Base-by-base conservation (phyloP, 352 stramenopile species). In the Blastocystis sp. region DNA sequence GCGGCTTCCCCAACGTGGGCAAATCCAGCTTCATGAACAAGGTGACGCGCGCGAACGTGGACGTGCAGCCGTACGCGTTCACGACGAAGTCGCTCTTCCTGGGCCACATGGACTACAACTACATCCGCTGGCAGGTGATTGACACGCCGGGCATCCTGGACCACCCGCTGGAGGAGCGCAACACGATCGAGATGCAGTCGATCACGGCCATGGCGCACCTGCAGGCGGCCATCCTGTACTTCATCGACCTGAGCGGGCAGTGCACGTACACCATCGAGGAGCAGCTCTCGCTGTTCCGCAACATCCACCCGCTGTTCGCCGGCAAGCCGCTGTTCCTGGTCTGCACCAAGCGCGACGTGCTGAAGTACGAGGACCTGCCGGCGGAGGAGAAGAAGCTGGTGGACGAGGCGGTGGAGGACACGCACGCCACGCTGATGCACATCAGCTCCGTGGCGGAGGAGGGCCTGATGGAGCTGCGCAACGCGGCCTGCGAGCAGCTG, bases 1-100 rank as follows among this genome's bases (percentile, higher is more conserved):
- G 95, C 86, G 97, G 97, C 61, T 99, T 96, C 90, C 97, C 97
- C 38, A 99, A 99, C 90, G 97, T 99, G n/a, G 97, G 97, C 77
- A 99, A 99, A 92, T 98, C 94, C 40, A 98, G 93, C 90, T 99
- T 99, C 91, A 99, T 99, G 96, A 99, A 99, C 93, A 99, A 98
- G 92, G 96, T 99, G 62, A 99, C 97, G 17, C 91, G 96, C 43
- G 97, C 96, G 28, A 97, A 99, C 88, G 96, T 99, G 43, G 97
- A 99, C 88, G 97, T 99, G 60, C 96, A 99, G 91, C 97, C 97
- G 5, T 97, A 96, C 91, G 97, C 97, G 2, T 99, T 99, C 90
- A 99, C 97, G 41, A 99, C 97, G 90, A 99, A 99, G 93, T 96
- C 94, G 66, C 91, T 99, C 88, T 99, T 98, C 92, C 96, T 99